Base-by-base conservation (phyloP, 1,139 yeast species). In the Geotrichum bryndzae region DNA sequence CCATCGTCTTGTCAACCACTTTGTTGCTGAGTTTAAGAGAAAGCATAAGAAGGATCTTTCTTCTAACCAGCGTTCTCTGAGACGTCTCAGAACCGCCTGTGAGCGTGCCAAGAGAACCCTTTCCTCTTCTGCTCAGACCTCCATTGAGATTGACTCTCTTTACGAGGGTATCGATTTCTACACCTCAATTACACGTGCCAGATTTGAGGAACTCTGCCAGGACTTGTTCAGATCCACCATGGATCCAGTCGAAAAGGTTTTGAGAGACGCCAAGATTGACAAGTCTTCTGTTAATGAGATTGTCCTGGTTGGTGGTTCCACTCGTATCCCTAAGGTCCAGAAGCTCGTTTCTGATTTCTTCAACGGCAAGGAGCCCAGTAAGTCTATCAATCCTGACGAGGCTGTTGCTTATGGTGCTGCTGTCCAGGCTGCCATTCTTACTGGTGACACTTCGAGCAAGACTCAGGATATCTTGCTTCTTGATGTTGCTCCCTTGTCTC, bases 401-500 rank as follows among this genome's bases (percentile, higher is more conserved):
- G 96, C 96, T 76, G 96, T 90, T 80, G 97, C 97, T 76, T 90
- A 90, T 84, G 97, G 97, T 87, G 97, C 97, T 74, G 97, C 97
- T 73, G 81, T 78, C 67, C 94, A 89, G 82, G 96, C 95, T 72
- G 95, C 97, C 70, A 90, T 90, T 74, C 83, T 90, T 72, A 85
- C 96, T 65, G 96, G 96, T 81, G 95, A 88, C 77, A 85, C 92
- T 64, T 84, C 91, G 63, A 83, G 86, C 71, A 84, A 84, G 80
- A 84, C 95, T 70, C 92, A 88, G 82, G 96, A 88, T 77, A 81
- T 88, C 76, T 84, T 89, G 74, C 84, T 89, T 73, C 60, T 89
- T 77, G 96, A 88, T 83, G 96, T 85, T 72, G 88, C 89, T 71
- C 96, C 96, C 74, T 84, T 89, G 76, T 88, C 96, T 62, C 81